Percentiles rank a stretch among this genome's conserved stretches.
Conservation (phyloP, 129 eudicot genomes). For the Flaveria bidentis region DNA sequence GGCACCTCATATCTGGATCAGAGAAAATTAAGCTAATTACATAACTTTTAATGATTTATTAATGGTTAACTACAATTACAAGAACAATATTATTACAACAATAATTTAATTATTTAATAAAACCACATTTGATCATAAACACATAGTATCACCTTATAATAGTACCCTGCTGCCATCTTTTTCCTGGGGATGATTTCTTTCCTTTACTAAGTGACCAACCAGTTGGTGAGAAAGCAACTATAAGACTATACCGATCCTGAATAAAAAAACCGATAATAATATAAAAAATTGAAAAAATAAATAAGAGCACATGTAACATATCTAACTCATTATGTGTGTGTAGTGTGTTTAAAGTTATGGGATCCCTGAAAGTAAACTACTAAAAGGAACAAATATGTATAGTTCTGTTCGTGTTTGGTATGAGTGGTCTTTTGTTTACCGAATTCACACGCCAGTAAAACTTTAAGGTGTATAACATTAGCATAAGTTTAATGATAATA, state of each 20-base stretch:
- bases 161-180: conserved; percentile 96
- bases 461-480: background rate
- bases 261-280: conserved; percentile 7
- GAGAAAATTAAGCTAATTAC: background rate
- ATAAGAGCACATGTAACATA: background rate
- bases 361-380: conserved; percentile 7
- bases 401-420: background rate
- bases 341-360: background rate
- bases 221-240: conserved; percentile 93
- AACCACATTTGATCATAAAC: background rate
- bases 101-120: background rate
- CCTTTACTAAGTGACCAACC: conserved; percentile 98
- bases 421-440: background rate
- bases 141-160: conserved; percentile 59
- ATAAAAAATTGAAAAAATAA: background rate
- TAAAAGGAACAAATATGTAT: background rate
- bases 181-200: conserved; percentile 86
- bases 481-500: background rate
- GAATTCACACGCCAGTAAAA: background rate
- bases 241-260: conserved; percentile 74
- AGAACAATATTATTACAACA: background rate
- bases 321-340: background rate
- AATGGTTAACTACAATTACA: background rate
- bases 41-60: background rate
- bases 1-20: conserved; percentile 90